Base-by-base conservation (phyloP, 176 grass and related monocot genomes). In the Lolium multiflorum region DNA sequence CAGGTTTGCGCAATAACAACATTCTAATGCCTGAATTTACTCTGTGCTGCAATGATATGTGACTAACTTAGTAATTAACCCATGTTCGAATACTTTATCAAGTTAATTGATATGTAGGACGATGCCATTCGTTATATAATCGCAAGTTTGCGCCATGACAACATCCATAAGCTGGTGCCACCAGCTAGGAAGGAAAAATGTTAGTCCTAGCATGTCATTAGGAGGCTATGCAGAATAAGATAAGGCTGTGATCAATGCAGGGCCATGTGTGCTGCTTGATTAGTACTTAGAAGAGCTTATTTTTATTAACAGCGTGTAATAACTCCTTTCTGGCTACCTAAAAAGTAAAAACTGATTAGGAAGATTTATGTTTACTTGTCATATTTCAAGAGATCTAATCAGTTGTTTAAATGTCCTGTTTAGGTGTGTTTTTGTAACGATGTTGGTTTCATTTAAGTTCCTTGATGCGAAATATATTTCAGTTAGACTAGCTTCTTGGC, bases 231-330 rank as follows among this genome's bases (percentile, higher is more conserved):
- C 9, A 46, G 20, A 66, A 35, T 68, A 68, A 35, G 54, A 22
- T 16, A 76, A 65, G 44, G 24, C 64, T 86, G 63, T 71, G 50
- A 79, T 70, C 38, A 79, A 47, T 59, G 63, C 11, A 76, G 52
- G 55, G 44, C 26, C 77, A 85, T 38, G 64, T 21, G 49, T 24
- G 43, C 74, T 77, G 62, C 74, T 74, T 84, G 60, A 81, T 83
- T 74, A 80, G 20, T 57, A 35, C 2, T 35, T 35, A 49, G 56
- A 63, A 74, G 20, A 15, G 17, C 26, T 67, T 65, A 65, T n/a
- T 17, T 81, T 76, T 71, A 24, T 57, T 74, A 77, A 61, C 44
- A 68, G 59, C 3, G 17, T 81, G 41, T 65, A 70, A 70, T 77
- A 88, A 51, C 70, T 24, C 43, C 82, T 88, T 81, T 60, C 10